These are phyloP conservation scores for Yamadazyma taylorii DNA, from an alignment of 1,139 yeast genomes.

Conservation along the genomic window DNA sequence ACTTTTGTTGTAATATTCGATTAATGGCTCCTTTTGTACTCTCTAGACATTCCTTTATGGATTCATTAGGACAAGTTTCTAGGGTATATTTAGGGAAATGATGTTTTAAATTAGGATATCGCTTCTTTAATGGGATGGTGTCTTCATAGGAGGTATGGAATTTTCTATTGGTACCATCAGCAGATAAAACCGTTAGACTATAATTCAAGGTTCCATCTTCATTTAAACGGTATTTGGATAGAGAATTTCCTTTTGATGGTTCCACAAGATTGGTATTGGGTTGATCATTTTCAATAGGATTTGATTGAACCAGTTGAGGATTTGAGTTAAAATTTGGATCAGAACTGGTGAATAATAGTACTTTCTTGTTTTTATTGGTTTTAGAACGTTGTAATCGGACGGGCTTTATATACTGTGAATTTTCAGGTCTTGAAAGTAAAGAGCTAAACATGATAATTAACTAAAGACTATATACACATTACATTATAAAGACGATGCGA, in stretches of 20 bases:
- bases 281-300: background rate
- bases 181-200: conserved; percentile 24
- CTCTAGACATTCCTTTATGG: conserved; percentile 24
- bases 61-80: conserved; percentile 30
- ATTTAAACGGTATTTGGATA: conserved; percentile 24
- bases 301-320: background rate
- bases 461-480: too few relatives aligned
- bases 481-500: conserved; percentile 1
- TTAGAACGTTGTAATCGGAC: conserved; percentile 4
- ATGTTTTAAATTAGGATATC: conserved; percentile 42
- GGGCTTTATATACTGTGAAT: conserved; percentile 19
- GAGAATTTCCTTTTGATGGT: conserved; percentile 3
- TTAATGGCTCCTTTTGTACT: conserved; percentile 31
- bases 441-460: conserved; percentile 31
- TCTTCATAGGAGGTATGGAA: conserved; percentile 36
- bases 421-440: conserved; percentile 31
- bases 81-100: conserved; percentile 37
- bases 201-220: conserved; percentile 32
- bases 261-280: background rate
- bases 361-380: background rate
- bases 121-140: conserved; percentile 41
- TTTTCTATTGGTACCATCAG: conserved; percentile 9
- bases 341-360: background rate
- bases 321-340: background rate
- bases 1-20: conserved; percentile 20